phyloP scores from a whole-genome alignment of 768 basidiomycete species.

The Trametes cubensis region DNA sequence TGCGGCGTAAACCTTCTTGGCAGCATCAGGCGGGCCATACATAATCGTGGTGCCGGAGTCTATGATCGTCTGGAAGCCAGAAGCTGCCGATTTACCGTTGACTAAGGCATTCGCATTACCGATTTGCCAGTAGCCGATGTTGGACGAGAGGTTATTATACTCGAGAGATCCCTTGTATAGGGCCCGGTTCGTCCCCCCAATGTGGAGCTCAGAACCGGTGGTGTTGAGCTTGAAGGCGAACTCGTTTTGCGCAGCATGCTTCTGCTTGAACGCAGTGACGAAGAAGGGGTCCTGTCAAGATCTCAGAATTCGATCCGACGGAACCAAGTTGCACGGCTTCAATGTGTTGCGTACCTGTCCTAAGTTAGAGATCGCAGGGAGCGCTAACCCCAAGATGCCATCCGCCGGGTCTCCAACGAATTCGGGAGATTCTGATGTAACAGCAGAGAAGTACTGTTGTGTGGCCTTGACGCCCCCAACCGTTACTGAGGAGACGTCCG shows the following conservation, averaged over 20 bases:
- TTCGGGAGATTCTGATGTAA: conserved; percentile 10
- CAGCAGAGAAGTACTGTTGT: conserved; percentile 18
- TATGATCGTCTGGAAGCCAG: conserved; percentile 27
- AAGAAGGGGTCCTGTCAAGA: conserved; percentile 24
- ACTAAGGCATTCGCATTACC: conserved; percentile 9
- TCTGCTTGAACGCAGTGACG: conserved; percentile 23
- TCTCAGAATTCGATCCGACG: neutral
- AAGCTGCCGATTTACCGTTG: conserved; percentile 13
- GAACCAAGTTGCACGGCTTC: no score
- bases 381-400: conserved; percentile 28
- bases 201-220: conserved; percentile 33
- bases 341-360: neutral
- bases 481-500: conserved; percentile 28
- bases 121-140: conserved; percentile 18
- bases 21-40: conserved; percentile 26
- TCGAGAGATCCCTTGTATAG: conserved; percentile 37
- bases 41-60: conserved; percentile 36
- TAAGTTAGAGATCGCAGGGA: conserved; percentile 24
- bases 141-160: conserved; percentile 26
- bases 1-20: conserved; percentile 24
- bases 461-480: conserved; percentile 34
- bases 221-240: conserved; percentile 33
- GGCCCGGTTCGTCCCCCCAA: conserved; percentile 39
- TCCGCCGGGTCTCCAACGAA: conserved; percentile 14
- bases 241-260: conserved; percentile 16